These are phyloP conservation scores for Fremontodendron californicum DNA, from an alignment of 345 rosid species.

Conservation along the genomic window DNA sequence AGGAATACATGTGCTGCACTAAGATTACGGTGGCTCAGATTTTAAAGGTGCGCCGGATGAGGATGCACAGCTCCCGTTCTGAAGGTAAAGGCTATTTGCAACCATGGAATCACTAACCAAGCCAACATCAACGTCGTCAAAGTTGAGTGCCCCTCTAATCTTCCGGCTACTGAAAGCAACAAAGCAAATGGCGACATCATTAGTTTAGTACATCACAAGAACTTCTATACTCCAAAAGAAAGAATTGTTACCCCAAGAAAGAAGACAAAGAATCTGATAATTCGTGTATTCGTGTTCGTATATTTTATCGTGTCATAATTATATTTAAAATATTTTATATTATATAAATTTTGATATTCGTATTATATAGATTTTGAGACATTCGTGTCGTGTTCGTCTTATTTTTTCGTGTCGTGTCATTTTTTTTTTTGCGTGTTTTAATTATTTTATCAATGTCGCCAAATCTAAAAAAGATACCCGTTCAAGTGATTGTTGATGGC, in stretches of 20 bases:
- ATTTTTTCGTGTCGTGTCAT: too few relatives aligned
- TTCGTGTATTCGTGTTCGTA: too few relatives aligned
- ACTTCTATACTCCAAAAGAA: neutral
- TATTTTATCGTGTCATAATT: too few relatives aligned
- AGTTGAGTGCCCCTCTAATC: conserved; percentile 65
- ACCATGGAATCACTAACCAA: conserved; percentile 95
- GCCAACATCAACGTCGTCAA: conserved; percentile 76
- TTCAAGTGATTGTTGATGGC: conserved; percentile 88
- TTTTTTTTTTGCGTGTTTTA: too few relatives aligned
- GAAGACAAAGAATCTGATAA: neutral
- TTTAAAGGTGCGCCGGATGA: conserved; percentile 30
- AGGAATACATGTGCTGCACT: neutral
- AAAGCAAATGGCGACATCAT: conserved; percentile 8
- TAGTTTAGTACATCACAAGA: neutral
- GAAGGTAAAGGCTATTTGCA: conserved; percentile 74
- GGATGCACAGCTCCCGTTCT: conserved; percentile 50
- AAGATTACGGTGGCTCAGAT: conserved; percentile 39
- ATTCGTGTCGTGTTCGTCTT: too few relatives aligned
- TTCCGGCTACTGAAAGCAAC: conserved; percentile 44
- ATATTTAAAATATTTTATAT: too few relatives aligned
- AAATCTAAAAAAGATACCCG: too few relatives aligned
- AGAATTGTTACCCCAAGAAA: neutral
- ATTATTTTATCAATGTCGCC: too few relatives aligned
- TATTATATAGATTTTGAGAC: too few relatives aligned
- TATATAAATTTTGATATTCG: too few relatives aligned